Evolutionary conservation across 1,139 yeast genomes (phyloP), one percentile per base, ranked within the genome.

Genomic region (Hyphopichia wangnamkhiaoensis): DNA sequence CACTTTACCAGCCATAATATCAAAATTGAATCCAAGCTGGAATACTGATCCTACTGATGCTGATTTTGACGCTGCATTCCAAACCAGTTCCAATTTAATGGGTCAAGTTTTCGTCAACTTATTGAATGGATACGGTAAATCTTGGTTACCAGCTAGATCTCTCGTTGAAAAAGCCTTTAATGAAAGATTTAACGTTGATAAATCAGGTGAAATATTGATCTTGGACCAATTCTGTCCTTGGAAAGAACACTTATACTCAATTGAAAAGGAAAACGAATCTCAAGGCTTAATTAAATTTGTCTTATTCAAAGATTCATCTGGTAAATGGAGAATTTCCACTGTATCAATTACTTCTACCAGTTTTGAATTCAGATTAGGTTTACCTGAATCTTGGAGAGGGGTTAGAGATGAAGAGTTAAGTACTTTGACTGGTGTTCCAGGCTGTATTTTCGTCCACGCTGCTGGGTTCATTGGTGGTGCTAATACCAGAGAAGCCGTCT

Each of bases 401-500:
- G 69, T 91, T 37, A 80, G 98, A 58, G 98, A 93, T 58, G 91
- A 85, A 25, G 86, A 74, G 33, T 74, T 93, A 53, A 79, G 86
- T 47, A 71, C 82, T 47, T 68, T 76, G 50, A 70, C 90, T 28
- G 96, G 95, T 15, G 78, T 93, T 42, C 81, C 79, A 16, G 96
- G 88, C 3, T 87, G 96, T 58, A 81, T 91, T 24, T 93, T 93
- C 59, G 81, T 94, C 41, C 99, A 93, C 54, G 97, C 98, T 33
- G 88, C 96, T 34, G 98, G 99, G 0, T 93, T 93, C 65, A 93
- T 93, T 58, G 98, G 98, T 27, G 99, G 99, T 38, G 89, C 94
- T 45, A 74, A 82, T 56, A 75, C 95, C 24, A 69, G 74, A 50
- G 97, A 89, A 37, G 86, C 86, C 19, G 98, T 85, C 14, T 62